phyloP scores from a whole-genome alignment of 78 protist genomes.

The Dictyostelium firmibasis region DNA sequence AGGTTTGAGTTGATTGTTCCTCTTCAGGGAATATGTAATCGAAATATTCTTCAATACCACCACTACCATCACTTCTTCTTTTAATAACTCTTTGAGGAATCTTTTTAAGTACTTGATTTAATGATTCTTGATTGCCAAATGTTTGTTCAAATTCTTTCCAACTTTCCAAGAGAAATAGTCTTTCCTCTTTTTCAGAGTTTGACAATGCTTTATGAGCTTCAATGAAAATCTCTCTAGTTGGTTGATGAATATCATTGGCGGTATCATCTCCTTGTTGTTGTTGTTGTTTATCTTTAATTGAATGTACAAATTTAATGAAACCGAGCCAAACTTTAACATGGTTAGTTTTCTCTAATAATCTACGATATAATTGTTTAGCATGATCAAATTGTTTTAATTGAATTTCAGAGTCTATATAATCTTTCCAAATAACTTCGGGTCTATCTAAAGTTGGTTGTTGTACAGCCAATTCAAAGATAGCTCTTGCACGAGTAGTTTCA shows the following conservation, averaged over 20 bases:
- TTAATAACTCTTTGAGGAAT: constrained; percentile 87
- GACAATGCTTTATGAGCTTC: constrained; percentile 72
- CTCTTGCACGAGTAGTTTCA: constrained; percentile 89
- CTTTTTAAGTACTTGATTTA: background rate
- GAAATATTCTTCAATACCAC: constrained; percentile 92
- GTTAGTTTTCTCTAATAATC: constrained; percentile 87
- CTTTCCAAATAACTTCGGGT: constrained; percentile 97
- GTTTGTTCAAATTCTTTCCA: constrained; percentile 67
- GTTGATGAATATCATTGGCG: background rate
- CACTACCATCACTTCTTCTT: constrained; percentile 66
- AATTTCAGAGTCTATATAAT: constrained; percentile 89
- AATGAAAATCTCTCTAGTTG: constrained; percentile 50
- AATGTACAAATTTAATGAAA: constrained; percentile 70
- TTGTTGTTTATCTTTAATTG: background rate
- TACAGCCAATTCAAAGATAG: constrained; percentile 93
- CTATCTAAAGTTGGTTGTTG: constrained; percentile 92
- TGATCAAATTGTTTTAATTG: constrained; percentile 50
- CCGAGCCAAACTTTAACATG: constrained; percentile 93
- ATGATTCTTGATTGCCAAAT: constrained; percentile 63
- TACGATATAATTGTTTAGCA: constrained; percentile 86
- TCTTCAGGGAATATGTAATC: constrained; percentile 94
- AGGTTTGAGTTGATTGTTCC: constrained; percentile 70
- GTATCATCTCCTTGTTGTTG: constrained; percentile 14
- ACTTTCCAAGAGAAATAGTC: constrained; percentile 37
- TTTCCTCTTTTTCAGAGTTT: constrained; percentile 69